A percentile compares a stretch with the other conserved stretches of the same genome.
Conservation (phyloP, 75 land plant species). For the Selaginella tamariscina region DNA sequence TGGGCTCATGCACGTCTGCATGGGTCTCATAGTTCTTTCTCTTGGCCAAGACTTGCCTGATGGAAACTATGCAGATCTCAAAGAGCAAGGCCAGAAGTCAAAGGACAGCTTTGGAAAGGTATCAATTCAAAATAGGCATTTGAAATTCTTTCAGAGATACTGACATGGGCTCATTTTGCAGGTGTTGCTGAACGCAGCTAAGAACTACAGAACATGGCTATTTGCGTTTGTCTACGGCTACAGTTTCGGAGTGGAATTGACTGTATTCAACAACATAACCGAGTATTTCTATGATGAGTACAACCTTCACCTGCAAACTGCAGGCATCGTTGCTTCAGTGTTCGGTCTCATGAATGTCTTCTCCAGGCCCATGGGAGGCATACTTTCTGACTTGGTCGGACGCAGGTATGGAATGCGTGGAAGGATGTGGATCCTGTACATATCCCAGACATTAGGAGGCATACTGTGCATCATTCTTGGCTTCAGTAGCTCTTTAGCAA, state of each 20-base stretch:
- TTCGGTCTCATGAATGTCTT: constrained; percentile 64
- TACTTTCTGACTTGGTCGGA: constrained; percentile 36
- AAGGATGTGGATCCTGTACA: constrained; percentile 46
- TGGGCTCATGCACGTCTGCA: constrained; percentile 41
- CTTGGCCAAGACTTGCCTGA: constrained; percentile 71
- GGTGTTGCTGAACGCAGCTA: constrained; percentile 46
- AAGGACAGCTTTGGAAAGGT: constrained; percentile 59
- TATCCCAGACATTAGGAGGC: constrained; percentile 46
- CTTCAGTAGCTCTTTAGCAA: constrained; percentile 16
- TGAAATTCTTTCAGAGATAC: not conserved
- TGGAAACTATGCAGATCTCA: constrained; percentile 51
- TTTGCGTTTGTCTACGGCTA: constrained; percentile 52
- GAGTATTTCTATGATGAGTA: constrained; percentile 61
- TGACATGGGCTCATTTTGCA: not conserved
- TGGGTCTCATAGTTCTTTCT: constrained; percentile 49
- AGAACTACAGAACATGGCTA: constrained; percentile 64
- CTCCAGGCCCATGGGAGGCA: constrained; percentile 56
- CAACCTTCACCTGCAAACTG: constrained; percentile 49
- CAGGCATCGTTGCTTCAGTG: constrained; percentile 48
- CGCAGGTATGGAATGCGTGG: constrained; percentile 51
- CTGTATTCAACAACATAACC: constrained; percentile 52
- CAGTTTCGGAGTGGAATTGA: constrained; percentile 62
- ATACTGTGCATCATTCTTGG: constrained; percentile 48
- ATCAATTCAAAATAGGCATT: constrained; percentile 5
- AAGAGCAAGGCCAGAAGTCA: constrained; percentile 40